A percentile compares a stretch with the other conserved stretches of the same genome.
These are phyloP conservation scores for Cryptococcus maquisensis DNA, from an alignment of 1,284 basidiomycete species.

Conservation along the genomic window DNA sequence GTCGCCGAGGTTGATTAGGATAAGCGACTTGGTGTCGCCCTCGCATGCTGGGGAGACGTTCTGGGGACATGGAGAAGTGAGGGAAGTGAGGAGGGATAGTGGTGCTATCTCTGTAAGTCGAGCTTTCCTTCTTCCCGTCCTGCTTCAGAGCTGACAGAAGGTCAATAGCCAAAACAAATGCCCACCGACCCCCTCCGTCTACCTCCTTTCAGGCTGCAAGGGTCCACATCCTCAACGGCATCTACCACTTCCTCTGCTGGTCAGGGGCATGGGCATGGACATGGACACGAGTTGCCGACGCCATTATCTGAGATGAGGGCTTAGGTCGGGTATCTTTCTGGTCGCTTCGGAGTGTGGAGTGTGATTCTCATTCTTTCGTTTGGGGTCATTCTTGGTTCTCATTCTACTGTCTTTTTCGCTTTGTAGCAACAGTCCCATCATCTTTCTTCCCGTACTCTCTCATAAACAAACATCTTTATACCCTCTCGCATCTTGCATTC, in stretches of 20 bases:
- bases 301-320: not conserved
- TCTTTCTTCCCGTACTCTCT: too few relatives aligned
- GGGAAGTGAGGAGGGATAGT: not conserved
- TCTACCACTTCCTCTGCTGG: not conserved
- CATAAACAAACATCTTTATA: too few relatives aligned
- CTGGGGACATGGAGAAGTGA: not conserved
- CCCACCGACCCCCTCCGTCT: not conserved
- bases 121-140: not conserved
- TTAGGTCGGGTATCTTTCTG: not conserved
- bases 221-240: not conserved
- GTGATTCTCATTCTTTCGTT: too few relatives aligned
- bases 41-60: not conserved
- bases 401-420: too few relatives aligned
- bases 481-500: too few relatives aligned
- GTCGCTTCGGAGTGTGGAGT: too few relatives aligned
- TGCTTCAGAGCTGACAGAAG: not conserved
- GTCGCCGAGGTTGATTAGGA: slow-evolving; percentile 15
- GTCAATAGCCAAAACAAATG: not conserved
- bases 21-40: slow-evolving; percentile 17
- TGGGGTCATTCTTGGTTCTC: too few relatives aligned
- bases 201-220: not conserved
- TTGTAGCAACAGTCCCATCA: too few relatives aligned
- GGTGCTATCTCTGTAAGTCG: not conserved
- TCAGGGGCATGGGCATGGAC: not conserved
- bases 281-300: not conserved